Conservation (phyloP, 306 rosid species). For the Vicia faba region DNA sequence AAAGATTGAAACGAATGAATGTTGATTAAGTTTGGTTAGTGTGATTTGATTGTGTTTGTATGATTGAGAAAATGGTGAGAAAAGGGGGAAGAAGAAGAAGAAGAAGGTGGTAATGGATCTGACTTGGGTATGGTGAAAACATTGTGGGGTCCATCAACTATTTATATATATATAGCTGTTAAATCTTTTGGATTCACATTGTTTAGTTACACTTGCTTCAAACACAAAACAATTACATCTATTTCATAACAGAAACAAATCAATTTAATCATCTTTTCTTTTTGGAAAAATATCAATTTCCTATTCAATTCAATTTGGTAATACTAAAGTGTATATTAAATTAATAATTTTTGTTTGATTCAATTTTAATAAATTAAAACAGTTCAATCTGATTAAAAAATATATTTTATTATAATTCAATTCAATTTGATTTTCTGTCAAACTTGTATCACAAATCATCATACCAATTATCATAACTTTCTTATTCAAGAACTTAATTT, state of each 20-base stretch:
- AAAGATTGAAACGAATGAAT: neutral
- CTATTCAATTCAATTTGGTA: too few relatives aligned
- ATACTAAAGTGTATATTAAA: too few relatives aligned
- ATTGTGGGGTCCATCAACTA: constrained; percentile 69
- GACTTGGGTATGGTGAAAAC: constrained; percentile 59
- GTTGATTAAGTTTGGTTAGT: neutral
- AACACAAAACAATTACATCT: neutral
- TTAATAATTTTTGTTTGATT: too few relatives aligned
- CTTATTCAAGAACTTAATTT: too few relatives aligned
- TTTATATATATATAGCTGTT: constrained; percentile 45
- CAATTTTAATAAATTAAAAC: too few relatives aligned
- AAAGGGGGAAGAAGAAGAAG: constrained; percentile 35
- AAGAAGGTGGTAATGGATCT: constrained; percentile 62
- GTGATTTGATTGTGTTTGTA: constrained; percentile 19
- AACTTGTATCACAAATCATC: too few relatives aligned
- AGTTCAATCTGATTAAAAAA: too few relatives aligned
- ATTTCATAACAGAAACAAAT: neutral
- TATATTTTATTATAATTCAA: too few relatives aligned
- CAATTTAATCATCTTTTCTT: too few relatives aligned
- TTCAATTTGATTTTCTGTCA: too few relatives aligned
- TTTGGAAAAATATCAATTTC: neutral
- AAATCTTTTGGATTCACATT: constrained; percentile 7
- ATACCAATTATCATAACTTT: too few relatives aligned
- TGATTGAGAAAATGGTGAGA: constrained; percentile 55
- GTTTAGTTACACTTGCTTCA: neutral